Conservation (phyloP, 495 filamentous ascomycete genomes). For the Xylaria longipes region DNA sequence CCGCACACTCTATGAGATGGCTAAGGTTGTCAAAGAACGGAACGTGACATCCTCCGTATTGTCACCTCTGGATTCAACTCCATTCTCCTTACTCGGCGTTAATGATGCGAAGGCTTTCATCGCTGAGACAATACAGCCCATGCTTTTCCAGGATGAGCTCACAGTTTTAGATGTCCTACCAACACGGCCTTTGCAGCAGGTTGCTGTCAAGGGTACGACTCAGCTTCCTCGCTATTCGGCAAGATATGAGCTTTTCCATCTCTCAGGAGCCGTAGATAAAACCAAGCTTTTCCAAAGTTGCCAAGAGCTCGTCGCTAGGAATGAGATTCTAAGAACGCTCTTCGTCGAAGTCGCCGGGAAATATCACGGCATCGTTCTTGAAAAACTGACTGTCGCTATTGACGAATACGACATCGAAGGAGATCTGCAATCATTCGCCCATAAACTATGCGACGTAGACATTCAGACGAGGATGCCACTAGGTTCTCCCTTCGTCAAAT, state of each 20-base stretch:
- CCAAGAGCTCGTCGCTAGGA: slow-evolving; percentile 56
- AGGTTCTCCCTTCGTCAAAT: slow-evolving; percentile 69
- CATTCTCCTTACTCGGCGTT: slow-evolving; percentile 42
- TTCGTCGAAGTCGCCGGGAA: slow-evolving; percentile 64
- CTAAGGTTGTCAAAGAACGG: slow-evolving; percentile 35
- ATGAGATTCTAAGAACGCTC: slow-evolving; percentile 74
- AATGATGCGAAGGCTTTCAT: slow-evolving; percentile 40
- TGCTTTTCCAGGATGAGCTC: slow-evolving; percentile 50
- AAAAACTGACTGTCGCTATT: slow-evolving; percentile 59
- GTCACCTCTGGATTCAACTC: slow-evolving; percentile 29
- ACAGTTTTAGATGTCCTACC: slow-evolving; percentile 63
- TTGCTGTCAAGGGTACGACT: slow-evolving; percentile 67
- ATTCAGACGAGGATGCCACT: slow-evolving; percentile 58
- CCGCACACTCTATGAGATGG: slow-evolving; percentile 57
- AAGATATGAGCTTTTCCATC: slow-evolving; percentile 50
- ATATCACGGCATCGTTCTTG: slow-evolving; percentile 68
- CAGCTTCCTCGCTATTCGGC: slow-evolving; percentile 54
- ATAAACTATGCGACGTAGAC: slow-evolving; percentile 56
- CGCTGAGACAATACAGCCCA: slow-evolving; percentile 41
- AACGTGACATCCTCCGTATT: slow-evolving; percentile 27
- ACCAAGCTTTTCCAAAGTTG: slow-evolving; percentile 41
- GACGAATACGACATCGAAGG: slow-evolving; percentile 60
- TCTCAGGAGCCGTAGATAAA: slow-evolving; percentile 39
- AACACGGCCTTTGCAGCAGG: slow-evolving; percentile 67
- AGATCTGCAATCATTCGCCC: slow-evolving; percentile 58